Percentiles rank a stretch among this genome's conserved stretches.
Evolutionary conservation across 306 rosid genomes (phyloP).

Genomic region (Citrullus amarus): DNA sequence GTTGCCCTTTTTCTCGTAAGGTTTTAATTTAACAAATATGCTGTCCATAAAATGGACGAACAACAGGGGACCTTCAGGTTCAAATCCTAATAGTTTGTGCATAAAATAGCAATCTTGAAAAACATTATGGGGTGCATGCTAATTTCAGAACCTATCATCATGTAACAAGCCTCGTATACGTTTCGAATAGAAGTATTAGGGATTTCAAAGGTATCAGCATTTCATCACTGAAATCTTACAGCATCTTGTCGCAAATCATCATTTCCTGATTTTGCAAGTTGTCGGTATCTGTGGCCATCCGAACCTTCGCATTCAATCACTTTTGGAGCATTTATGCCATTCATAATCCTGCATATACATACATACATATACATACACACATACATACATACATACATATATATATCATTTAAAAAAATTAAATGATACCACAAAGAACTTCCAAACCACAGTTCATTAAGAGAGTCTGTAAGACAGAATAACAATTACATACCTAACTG

Average conservation of each 20-base stretch:
- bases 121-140: not conserved
- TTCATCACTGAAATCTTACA: slow-evolving; percentile 28
- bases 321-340: slow-evolving; percentile 92
- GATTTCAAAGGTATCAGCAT: not conserved
- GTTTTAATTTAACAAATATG: not conserved
- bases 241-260: slow-evolving; percentile 96
- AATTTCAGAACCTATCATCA: not conserved
- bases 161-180: not conserved
- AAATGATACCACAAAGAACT: not conserved
- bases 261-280: slow-evolving; percentile 96
- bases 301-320: slow-evolving; percentile 92
- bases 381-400: no score
- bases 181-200: not conserved
- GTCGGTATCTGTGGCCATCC: slow-evolving; percentile 69
- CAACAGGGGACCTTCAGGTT: not conserved
- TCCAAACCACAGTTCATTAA: not conserved
- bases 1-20: not conserved
- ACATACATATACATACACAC: no score
- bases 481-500: slow-evolving; percentile 36
- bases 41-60: not conserved
- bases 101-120: not conserved
- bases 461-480: slow-evolving; percentile 2
- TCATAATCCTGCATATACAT: slow-evolving; percentile 57
- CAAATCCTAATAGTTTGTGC: not conserved
- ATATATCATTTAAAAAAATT: not conserved